Evolutionary conservation across 2,329 filamentous ascomycete genomes (phyloP).

Genomic region (Penicillium sp.): DNA sequence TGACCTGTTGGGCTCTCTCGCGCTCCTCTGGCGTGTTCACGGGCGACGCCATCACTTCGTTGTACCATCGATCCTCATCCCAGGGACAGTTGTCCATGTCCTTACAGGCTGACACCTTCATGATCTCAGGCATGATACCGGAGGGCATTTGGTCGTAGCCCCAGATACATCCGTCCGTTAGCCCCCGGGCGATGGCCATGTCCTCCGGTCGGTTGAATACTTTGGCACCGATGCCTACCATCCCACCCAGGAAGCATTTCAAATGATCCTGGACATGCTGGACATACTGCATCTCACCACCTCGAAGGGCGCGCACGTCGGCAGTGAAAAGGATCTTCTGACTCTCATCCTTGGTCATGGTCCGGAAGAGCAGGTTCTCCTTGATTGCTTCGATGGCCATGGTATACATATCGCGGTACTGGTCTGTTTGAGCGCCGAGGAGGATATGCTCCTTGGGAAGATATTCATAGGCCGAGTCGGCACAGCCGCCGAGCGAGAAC

Average conservation of each 20-base stretch:
- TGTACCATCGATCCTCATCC: conserved; percentile 46
- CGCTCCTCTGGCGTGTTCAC: conserved; percentile 17
- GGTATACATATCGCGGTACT: conserved; percentile 44
- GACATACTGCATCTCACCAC: conserved; percentile 16
- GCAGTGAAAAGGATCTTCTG: conserved; percentile 40
- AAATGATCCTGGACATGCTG: conserved; percentile 52
- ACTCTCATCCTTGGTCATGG: conserved; percentile 39
- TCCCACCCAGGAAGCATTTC: conserved; percentile 57
- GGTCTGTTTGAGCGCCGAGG: conserved; percentile 38
- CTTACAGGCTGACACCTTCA: conserved; percentile 50
- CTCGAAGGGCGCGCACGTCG: conserved; percentile 22
- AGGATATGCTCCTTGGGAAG: conserved; percentile 47
- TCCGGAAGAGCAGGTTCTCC: conserved; percentile 42
- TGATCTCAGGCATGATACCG: conserved; percentile 59
- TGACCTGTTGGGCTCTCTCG: conserved; percentile 17
- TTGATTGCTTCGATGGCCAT: conserved; percentile 37
- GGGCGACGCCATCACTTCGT: conserved; percentile 22
- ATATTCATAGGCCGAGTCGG: conserved; percentile 49
- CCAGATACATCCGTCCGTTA: conserved; percentile 59
- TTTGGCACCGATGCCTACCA: conserved; percentile 56
- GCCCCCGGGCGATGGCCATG: conserved; percentile 51
- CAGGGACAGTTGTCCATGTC: conserved; percentile 46
- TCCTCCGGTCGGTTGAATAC: conserved; percentile 53
- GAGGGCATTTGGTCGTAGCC: conserved; percentile 53
- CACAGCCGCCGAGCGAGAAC: conserved; percentile 44